phyloP scores from a whole-genome alignment of 495 filamentous ascomycete species.

The Neurospora sp. region DNA sequence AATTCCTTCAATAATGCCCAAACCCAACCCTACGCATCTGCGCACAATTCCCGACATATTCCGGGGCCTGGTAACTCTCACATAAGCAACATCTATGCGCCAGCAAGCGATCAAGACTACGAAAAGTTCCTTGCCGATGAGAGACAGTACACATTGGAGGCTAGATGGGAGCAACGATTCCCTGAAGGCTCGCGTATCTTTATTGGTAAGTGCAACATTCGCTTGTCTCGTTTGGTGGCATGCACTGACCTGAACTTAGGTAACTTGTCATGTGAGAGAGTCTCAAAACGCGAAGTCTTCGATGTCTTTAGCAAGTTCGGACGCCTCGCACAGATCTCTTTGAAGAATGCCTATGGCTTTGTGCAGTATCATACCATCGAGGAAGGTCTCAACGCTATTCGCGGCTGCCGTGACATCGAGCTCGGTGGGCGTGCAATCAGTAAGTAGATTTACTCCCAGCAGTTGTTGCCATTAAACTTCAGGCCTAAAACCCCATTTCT shows the following conservation, averaged over 20 bases:
- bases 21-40: slow-evolving; percentile 7
- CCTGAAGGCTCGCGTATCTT: slow-evolving; percentile 79
- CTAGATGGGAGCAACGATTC: slow-evolving; percentile 74
- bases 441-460: slow-evolving; percentile 41
- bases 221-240: not conserved
- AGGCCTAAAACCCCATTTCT: not conserved
- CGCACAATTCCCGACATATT: slow-evolving; percentile 29
- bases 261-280: slow-evolving; percentile 85
- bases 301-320: slow-evolving; percentile 81
- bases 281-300: slow-evolving; percentile 89
- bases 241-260: slow-evolving; percentile 41
- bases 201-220: slow-evolving; percentile 57
- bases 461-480: not conserved
- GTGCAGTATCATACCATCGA: slow-evolving; percentile 78
- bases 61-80: slow-evolving; percentile 16
- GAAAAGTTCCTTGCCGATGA: slow-evolving; percentile 81
- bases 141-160: slow-evolving; percentile 27
- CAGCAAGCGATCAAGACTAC: slow-evolving; percentile 52
- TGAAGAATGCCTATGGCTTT: slow-evolving; percentile 96
- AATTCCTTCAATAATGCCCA: slow-evolving; percentile 35
- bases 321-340: slow-evolving; percentile 84
- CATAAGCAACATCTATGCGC: not conserved
- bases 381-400: slow-evolving; percentile 64
- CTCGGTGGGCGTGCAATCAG: slow-evolving; percentile 83
- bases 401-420: slow-evolving; percentile 64